These are phyloP conservation scores for Penicillium sclerotiorum DNA, from an alignment of 2,329 filamentous ascomycete species.

Conservation along the genomic window DNA sequence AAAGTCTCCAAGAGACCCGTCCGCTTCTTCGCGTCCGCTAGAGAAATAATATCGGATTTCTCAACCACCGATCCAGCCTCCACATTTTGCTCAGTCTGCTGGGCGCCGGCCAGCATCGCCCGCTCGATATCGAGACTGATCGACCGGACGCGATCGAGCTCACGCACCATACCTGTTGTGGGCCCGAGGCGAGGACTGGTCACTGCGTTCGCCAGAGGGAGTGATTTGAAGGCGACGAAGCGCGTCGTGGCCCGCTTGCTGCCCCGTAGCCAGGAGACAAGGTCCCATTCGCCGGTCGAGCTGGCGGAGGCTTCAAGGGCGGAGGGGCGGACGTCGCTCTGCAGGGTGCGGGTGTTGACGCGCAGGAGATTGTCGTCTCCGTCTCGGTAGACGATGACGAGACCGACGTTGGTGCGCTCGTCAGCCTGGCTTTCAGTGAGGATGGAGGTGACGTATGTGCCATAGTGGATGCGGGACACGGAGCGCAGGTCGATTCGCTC, in stretches of 20 bases:
- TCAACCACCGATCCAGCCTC: constrained; percentile 48
- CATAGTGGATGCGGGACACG: constrained; percentile 71
- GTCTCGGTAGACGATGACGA: constrained; percentile 76
- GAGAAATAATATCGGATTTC: constrained; percentile 73
- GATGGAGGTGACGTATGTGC: constrained; percentile 88
- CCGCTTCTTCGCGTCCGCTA: constrained; percentile 82
- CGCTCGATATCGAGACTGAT: constrained; percentile 79
- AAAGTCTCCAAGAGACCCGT: constrained; percentile 85
- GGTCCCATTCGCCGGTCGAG: constrained; percentile 41
- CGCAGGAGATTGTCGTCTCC: constrained; percentile 71
- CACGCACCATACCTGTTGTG: constrained; percentile 38
- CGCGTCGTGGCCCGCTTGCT: constrained; percentile 33
- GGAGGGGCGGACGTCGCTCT: constrained; percentile 57
- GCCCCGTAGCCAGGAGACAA: constrained; percentile 45
- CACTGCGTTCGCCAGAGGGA: constrained; percentile 39
- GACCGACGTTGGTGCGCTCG: constrained; percentile 77
- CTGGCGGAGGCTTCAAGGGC: constrained; percentile 30
- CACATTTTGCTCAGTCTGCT: constrained; percentile 44
- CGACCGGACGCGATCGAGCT: constrained; percentile 58
- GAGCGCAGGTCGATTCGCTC: constrained; percentile 80
- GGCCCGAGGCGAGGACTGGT: constrained; percentile 22
- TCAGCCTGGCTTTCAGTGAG: constrained; percentile 77
- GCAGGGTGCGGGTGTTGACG: constrained; percentile 81
- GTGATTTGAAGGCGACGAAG: constrained; percentile 48
- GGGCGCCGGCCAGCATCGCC: constrained; percentile 57